Evolutionary conservation across 2,329 filamentous ascomycete genomes (phyloP), one percentile per base, ranked within the genome.

Genomic region (Zymoseptoria pseudotritici): DNA sequence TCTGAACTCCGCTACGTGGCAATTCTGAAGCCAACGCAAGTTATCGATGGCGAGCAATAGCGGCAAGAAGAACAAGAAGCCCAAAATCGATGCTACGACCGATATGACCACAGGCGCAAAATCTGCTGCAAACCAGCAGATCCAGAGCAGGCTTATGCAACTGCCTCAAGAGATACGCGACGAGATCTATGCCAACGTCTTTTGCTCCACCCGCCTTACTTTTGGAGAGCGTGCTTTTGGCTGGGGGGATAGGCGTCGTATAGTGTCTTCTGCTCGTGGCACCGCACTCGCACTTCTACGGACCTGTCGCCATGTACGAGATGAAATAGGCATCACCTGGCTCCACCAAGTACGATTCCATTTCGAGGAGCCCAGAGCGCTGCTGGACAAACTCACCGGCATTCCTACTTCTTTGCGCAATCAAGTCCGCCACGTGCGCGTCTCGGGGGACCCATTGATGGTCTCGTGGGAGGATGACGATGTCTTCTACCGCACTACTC

Each of bases 121-220:
- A 19, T 22, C 50, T 52, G 11, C 50, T 17, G 50, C 50, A 52
- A 13, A 52, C 13, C 7, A 24, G 21, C n/a, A 19, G 53, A 10
- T 49, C 22, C 50, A 24, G 56, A 20, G 36, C 3, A 56, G 50
- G 21, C 54, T 63, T 13, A 59, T 61, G 56, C 57, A 57, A 56
- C 56, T 65, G 46, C 59, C 63, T 6, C 63, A 62, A 55, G 63
- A 65, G 50, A 21, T 65, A 10, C 59, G 56, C 24, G 61, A 65
- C 52, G 19, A 49, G n/a, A 61, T 65, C 46, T 63, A 65, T 22
- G 59, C 36, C 3, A 21, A 55, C 24, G 11, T 63, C 42, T 65
- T 63, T 51, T 53, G 31, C 50, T 59, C 56, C 20, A 63, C 57
- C 11, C 51, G 57, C 13, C 54, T 59, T 50, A 26, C 52, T 54